Base-by-base conservation (phyloP, 1,284 basidiomycete species). In the Fistulina hepatica region DNA sequence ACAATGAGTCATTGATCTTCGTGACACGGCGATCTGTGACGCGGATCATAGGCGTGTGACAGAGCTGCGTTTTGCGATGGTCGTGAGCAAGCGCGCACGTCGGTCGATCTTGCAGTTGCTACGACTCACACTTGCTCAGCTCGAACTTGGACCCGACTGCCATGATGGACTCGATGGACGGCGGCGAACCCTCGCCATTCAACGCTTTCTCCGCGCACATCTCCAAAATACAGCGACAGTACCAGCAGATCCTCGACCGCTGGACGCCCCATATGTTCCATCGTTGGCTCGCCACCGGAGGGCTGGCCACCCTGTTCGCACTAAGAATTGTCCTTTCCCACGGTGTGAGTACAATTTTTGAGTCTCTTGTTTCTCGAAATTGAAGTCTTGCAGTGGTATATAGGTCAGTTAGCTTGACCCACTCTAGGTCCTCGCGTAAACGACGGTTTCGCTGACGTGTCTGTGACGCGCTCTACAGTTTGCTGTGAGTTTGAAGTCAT, bases 231-330 rank as follows among this genome's bases (percentile, higher is more conserved):
- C 67, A 70, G 49, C 71, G 84, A 21, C 72, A 76, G 53, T 86
- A 90, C 56, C 92, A 95, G 60, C 77, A 81, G 52, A 60, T 78
- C 20, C 71, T 97, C 25, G 95, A 99, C 67, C 73, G 82, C 34
- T 82, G 86, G 60, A 97, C 94, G 3, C 95, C 95, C 0, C 80
- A 92, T 57, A 74, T 82, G 19, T 58, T 89, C 15, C 75, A 94
- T 52, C 76, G 95, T 46, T 99, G 95, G 95, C 54, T 84, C n/a
- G 72, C 70, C 15, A 91, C 90, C 5, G 67, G 69, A 3, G 84
- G 66, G 3, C 53, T 97, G 19, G 62, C 95, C 38, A 52, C 69
- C 26, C 34, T 97, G 23, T 98, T 99, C 57, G 66, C 86, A 55
- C 63, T 97, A 37, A 72, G 92, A 46, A 94, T 99, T 48, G 67